Base-by-base conservation (phyloP, 352 stramenopile genomes). In the Pythium utonaiense region DNA sequence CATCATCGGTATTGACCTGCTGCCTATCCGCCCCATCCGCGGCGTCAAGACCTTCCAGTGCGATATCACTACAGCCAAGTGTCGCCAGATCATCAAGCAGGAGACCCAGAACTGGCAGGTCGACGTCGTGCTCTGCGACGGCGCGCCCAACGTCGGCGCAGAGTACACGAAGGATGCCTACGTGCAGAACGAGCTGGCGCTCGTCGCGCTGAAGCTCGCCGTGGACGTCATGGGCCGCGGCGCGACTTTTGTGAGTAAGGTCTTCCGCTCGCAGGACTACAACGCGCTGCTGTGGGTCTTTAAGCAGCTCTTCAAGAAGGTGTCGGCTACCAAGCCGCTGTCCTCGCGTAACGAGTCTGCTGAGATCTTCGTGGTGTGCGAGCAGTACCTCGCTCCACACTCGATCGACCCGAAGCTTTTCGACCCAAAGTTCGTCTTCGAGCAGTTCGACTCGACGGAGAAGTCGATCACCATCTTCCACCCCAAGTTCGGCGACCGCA, bases 301-400 rank as follows among this genome's bases (percentile, higher is more conserved):
- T 64, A 97, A 99, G 80, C 96, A 99, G 74, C 87, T 99, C 7
- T 99, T 99, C 74, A 91, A 97, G 63, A 94, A 96, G 42, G 96
- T 99, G 12, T 91, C 96, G 63, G 96, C 96, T 0, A 98, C 98
- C 49, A 99, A 99, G 78, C 98, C 98, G n/a, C 81, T 97, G 31
- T 98, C 96, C 10, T 98, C 90, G 57, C 91, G 98, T 77, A 96
- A 93, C 65, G 96, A 99, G 66, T 99, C 95, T 12, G 97, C 98
- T n/a, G 98, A 99, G 78, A 99, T 99, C 70, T 99, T 99, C 75
- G 95, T 99, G 17, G 93, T 99, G 1, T 99, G 97, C 72, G 74
- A 94, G 60, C 83, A 95, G 28, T 99, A 98, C 73, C 72, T 98
- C 38, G 93, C 90, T 5, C 97, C 97, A 1, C 84, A 98, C 56